A percentile compares a stretch with the other conserved stretches of the same genome.
Evolutionary conservation across 176 grass and related monocot species (phyloP).

Genomic region (Eragrostis curvula): DNA sequence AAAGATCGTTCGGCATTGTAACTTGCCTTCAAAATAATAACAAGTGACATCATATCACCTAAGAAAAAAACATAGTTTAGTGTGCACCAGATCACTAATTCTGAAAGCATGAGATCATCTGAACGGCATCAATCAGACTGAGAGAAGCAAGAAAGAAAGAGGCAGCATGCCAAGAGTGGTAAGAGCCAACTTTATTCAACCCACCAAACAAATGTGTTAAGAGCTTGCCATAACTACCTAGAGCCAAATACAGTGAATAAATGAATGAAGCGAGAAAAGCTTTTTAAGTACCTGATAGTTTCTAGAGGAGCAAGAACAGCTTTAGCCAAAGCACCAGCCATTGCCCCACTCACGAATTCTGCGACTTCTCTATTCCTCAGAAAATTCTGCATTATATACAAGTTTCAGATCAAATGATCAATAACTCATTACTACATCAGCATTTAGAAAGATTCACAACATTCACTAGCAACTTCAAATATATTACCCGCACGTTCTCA

Average conservation of each 20-base stretch:
- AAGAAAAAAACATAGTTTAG: background rate
- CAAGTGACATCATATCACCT: background rate
- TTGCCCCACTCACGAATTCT: constrained; percentile 85
- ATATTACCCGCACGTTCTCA: too few relatives aligned
- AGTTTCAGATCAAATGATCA: constrained; percentile 31
- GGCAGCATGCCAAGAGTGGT: too few relatives aligned
- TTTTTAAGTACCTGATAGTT: constrained; percentile 66
- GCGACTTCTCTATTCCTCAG: constrained; percentile 60
- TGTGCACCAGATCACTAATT: background rate
- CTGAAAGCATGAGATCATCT: constrained; percentile 7
- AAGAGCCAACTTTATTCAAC: too few relatives aligned
- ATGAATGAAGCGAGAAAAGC: background rate
- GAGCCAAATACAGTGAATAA: background rate
- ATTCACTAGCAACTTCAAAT: too few relatives aligned
- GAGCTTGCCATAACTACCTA: background rate
- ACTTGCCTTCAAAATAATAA: background rate
- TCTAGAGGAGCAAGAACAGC: constrained; percentile 85
- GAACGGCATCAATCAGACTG: background rate
- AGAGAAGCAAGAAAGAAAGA: too few relatives aligned
- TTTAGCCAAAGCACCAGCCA: constrained; percentile 93
- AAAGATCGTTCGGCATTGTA: background rate
- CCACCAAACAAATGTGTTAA: too few relatives aligned
- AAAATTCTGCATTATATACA: constrained; percentile 47
- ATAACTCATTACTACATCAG: background rate
- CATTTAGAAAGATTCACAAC: background rate